Percentiles rank a stretch among this genome's conserved stretches.
Evolutionary conservation across 2,329 filamentous ascomycete genomes (phyloP).

Genomic region (Helminthosporium solani): DNA sequence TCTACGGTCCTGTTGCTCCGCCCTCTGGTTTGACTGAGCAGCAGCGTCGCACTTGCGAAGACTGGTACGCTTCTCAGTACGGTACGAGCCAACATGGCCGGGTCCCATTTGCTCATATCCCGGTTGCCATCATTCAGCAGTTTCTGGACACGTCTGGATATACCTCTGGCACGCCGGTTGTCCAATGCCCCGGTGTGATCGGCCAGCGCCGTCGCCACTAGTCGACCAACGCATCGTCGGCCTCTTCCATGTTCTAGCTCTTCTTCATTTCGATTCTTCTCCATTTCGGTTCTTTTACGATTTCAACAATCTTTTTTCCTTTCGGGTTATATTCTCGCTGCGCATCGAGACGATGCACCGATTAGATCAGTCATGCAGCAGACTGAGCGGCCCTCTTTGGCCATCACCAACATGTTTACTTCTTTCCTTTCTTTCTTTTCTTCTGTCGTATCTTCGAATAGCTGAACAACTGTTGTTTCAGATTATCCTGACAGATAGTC

Average conservation of each 20-base stretch:
- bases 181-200: slow-evolving; percentile 24
- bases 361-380: neutral
- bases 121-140: slow-evolving; percentile 23
- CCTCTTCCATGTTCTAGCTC: neutral
- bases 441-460: neutral
- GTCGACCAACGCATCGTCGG: neutral
- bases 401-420: neutral
- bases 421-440: neutral
- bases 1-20: slow-evolving; percentile 15
- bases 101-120: slow-evolving; percentile 32
- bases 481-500: neutral
- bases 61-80: slow-evolving; percentile 21
- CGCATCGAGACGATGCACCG: neutral
- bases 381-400: neutral
- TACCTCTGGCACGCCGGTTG: neutral
- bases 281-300: neutral
- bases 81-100: slow-evolving; percentile 20
- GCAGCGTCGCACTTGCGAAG: slow-evolving; percentile 26
- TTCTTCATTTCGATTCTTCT: neutral
- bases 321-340: neutral
- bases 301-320: neutral
- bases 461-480: neutral
- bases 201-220: slow-evolving; percentile 1
- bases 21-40: slow-evolving; percentile 15
- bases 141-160: slow-evolving; percentile 6